Conservation (phyloP, 345 rosid species). For the Populus alba region DNA sequence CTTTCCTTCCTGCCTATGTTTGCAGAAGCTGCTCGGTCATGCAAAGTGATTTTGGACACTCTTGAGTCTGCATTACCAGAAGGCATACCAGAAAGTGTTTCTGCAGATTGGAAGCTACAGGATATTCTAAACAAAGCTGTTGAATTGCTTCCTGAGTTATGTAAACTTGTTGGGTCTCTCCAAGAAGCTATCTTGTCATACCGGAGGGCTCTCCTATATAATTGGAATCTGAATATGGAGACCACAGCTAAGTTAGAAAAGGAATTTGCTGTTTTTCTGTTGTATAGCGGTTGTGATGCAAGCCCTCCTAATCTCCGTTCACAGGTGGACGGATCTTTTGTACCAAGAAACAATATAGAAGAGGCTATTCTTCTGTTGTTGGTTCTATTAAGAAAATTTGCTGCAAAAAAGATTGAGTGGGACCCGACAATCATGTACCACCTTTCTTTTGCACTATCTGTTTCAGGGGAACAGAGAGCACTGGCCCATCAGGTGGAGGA, state of each 20-base stretch:
- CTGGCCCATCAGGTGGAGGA: conserved; percentile 62
- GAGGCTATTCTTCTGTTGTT: conserved; percentile 77
- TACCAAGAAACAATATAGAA: conserved; percentile 73
- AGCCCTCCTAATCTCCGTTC: conserved; percentile 74
- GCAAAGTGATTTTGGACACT: conserved; percentile 72
- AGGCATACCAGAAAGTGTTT: conserved; percentile 61
- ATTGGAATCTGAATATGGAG: conserved; percentile 64
- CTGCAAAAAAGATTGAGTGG: conserved; percentile 59
- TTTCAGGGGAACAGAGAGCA: conserved; percentile 59
- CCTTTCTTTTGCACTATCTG: conserved; percentile 68
- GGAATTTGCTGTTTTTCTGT: conserved; percentile 66
- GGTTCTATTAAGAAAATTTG: conserved; percentile 61
- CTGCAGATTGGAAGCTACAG: conserved; percentile 63
- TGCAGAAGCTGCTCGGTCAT: conserved; percentile 89
- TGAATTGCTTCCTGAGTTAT: conserved; percentile 82
- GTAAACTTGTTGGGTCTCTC: conserved; percentile 60
- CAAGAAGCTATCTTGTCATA: conserved; percentile 64
- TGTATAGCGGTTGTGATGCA: conserved; percentile 76
- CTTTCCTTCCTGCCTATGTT: neutral
- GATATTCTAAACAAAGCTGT: conserved; percentile 69
- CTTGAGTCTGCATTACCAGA: conserved; percentile 70
- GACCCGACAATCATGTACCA: conserved; percentile 79
- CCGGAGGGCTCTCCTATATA: conserved; percentile 62
- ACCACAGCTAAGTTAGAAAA: conserved; percentile 65
- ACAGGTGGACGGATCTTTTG: conserved; percentile 63